Conservation (phyloP, 2,329 filamentous ascomycete species). For the Aspergillus phoenicis region DNA sequence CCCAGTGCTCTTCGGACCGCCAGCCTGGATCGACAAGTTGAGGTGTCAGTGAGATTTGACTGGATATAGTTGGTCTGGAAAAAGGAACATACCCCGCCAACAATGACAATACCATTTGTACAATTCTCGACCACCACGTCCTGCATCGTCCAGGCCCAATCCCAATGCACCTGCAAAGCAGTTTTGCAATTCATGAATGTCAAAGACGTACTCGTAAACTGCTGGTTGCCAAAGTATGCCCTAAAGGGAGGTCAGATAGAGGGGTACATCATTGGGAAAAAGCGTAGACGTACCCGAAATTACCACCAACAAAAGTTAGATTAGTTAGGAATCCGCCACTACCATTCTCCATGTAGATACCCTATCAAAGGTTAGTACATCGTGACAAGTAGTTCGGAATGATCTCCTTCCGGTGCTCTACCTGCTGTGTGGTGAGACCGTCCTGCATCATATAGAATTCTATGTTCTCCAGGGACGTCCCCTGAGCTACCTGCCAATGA, state of each 20-base stretch:
- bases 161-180: constrained; percentile 59
- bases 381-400: too few relatives aligned
- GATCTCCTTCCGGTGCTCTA: too few relatives aligned
- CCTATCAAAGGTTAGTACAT: constrained; percentile 20
- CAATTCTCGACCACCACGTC: constrained; percentile 46
- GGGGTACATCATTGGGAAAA: neutral
- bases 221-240: constrained; percentile 58
- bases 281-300: constrained; percentile 48
- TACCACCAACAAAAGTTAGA: constrained; percentile 61
- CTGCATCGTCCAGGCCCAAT: constrained; percentile 61
- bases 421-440: too few relatives aligned
- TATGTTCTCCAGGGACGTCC: constrained; percentile 72
- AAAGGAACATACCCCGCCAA: too few relatives aligned
- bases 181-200: constrained; percentile 55
- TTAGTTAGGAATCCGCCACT: constrained; percentile 63
- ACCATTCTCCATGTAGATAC: constrained; percentile 37
- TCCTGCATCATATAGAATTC: constrained; percentile 65
- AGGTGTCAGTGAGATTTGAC: too few relatives aligned
- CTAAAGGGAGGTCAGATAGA: neutral
- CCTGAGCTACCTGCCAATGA: constrained; percentile 76
- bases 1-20: too few relatives aligned
- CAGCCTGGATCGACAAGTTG: too few relatives aligned
- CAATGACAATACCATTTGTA: too few relatives aligned
- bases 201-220: constrained; percentile 58
- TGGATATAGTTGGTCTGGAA: too few relatives aligned